Percentiles rank a stretch among this genome's conserved stretches.
Conservation (phyloP, 176 grass and related monocot species). For the Melocanna baccifera region DNA sequence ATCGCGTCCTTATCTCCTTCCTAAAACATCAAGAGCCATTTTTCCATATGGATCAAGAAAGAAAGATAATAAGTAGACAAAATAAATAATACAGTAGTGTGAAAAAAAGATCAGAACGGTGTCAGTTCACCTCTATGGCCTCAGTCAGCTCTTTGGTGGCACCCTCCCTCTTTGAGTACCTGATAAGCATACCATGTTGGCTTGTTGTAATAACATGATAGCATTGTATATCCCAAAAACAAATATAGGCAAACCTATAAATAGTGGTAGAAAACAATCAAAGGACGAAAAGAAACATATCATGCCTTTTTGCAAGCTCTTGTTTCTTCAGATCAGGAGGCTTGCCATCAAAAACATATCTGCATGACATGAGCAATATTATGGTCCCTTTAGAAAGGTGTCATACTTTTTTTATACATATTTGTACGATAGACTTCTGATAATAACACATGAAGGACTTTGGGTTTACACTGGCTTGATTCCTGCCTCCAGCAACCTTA, state of each 20-base stretch:
- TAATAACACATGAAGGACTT: slow-evolving; percentile 14
- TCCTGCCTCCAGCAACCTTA: slow-evolving; percentile 87
- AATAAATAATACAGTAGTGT: background rate
- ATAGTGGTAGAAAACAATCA: background rate
- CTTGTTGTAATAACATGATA: background rate
- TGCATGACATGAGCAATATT: slow-evolving; percentile 36
- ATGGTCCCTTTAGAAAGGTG: background rate
- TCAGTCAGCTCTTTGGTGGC: slow-evolving; percentile 69
- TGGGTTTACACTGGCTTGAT: slow-evolving; percentile 87
- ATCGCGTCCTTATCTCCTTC: slow-evolving; percentile 74
- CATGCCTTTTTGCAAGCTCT: slow-evolving; percentile 81
- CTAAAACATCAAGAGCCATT: slow-evolving; percentile 40
- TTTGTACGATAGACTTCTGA: background rate
- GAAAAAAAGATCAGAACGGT: slow-evolving; percentile 12
- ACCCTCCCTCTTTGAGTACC: slow-evolving; percentile 84
- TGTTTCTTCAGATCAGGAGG: slow-evolving; percentile 93
- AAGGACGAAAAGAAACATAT: slow-evolving; percentile 4
- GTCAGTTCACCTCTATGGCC: slow-evolving; percentile 67
- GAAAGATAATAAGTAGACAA: background rate
- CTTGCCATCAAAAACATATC: slow-evolving; percentile 97
- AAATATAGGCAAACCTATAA: background rate
- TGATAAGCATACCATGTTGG: slow-evolving; percentile 29
- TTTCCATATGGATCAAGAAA: slow-evolving; percentile 5
- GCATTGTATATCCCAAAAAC: slow-evolving; percentile 7
- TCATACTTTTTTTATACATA: background rate